Evolutionary conservation across 805 yeast species (phyloP).

Genomic region (Hanseniaspora jakobsenii): DNA sequence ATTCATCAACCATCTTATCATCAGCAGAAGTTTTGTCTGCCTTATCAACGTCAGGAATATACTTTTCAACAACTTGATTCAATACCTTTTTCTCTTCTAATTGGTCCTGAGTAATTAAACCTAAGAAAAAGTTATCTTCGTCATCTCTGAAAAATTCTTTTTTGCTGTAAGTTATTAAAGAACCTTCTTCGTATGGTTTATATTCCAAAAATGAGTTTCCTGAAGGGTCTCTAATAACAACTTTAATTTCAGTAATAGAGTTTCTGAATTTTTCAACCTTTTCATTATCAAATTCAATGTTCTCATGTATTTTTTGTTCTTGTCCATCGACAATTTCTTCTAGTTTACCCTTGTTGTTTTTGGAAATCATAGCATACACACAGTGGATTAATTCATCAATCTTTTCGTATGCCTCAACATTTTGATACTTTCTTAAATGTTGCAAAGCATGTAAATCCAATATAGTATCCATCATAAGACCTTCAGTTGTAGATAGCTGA

Average conservation of each 20-base stretch:
- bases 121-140: slow-evolving; percentile 76
- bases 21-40: slow-evolving; percentile 50
- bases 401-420: slow-evolving; percentile 64
- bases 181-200: slow-evolving; percentile 55
- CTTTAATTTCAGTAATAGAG: slow-evolving; percentile 49
- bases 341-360: slow-evolving; percentile 10
- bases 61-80: slow-evolving; percentile 15
- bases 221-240: slow-evolving; percentile 68
- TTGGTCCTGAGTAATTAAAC: slow-evolving; percentile 57
- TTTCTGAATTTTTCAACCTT: slow-evolving; percentile 10
- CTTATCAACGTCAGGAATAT: slow-evolving; percentile 15
- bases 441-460: slow-evolving; percentile 74
- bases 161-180: slow-evolving; percentile 82
- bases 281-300: slow-evolving; percentile 6
- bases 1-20: slow-evolving; percentile 70
- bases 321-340: slow-evolving; percentile 15
- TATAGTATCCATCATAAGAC: slow-evolving; percentile 69
- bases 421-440: slow-evolving; percentile 57
- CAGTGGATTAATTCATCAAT: slow-evolving; percentile 37
- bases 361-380: slow-evolving; percentile 51
- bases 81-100: slow-evolving; percentile 29
- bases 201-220: slow-evolving; percentile 96
- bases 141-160: slow-evolving; percentile 71
- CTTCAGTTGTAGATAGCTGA: slow-evolving; percentile 85
- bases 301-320: slow-evolving; percentile 14